Percentiles rank a stretch among this genome's conserved stretches.
Evolutionary conservation across 306 rosid species (phyloP).

Genomic region (Quercus bicolor): DNA sequence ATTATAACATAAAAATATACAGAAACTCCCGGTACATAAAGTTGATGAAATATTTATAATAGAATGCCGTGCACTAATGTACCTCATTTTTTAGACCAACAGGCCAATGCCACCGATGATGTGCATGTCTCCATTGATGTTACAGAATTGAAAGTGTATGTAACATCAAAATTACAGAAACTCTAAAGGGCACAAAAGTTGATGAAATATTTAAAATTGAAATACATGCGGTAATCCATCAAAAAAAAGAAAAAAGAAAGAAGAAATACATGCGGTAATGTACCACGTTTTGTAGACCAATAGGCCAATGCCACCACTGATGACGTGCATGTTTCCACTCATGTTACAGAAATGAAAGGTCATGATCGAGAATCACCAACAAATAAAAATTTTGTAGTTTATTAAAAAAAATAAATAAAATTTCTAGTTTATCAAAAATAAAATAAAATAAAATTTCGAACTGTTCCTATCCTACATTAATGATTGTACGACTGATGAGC

Average conservation of each 20-base stretch:
- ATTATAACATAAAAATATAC: too few species aligned
- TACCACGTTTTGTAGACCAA: neutral
- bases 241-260: too few species aligned
- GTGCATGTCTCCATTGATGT: neutral
- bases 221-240: neutral
- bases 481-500: too few species aligned
- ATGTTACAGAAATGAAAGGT: neutral
- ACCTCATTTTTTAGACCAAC: neutral
- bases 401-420: too few species aligned
- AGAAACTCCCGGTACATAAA: neutral
- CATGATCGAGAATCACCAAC: neutral
- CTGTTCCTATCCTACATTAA: too few species aligned
- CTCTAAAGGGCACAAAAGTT: neutral
- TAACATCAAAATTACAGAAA: too few species aligned
- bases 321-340: neutral
- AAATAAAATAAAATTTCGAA: too few species aligned
- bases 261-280: neutral
- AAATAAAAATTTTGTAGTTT: too few species aligned
- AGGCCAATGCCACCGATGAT: neutral
- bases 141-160: neutral
- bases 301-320: neutral
- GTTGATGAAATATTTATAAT: neutral
- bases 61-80: neutral
- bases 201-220: neutral
- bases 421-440: too few species aligned